phyloP scores from a whole-genome alignment of 768 basidiomycete species.

The Russula foetens region DNA sequence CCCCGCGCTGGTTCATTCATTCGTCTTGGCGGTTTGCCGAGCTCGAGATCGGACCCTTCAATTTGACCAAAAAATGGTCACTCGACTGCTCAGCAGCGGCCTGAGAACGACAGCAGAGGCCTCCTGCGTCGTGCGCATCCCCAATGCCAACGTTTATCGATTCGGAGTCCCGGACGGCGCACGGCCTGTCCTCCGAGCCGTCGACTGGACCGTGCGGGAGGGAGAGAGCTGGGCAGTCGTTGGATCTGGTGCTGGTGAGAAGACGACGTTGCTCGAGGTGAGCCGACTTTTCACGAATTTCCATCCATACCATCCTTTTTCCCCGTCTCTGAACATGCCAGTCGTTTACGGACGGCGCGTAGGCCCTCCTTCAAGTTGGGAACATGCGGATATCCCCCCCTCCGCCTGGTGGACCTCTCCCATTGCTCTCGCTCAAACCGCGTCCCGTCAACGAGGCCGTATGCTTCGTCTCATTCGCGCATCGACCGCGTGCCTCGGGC shows the following conservation, averaged over 20 bases:
- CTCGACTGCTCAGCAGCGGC: not conserved
- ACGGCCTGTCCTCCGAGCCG: conserved; percentile 41
- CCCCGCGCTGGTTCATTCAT: too few relatives aligned
- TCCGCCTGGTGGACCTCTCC: conserved; percentile 67
- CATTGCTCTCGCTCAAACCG: conserved; percentile 43
- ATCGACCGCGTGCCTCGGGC: conserved; percentile 45
- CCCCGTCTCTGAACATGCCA: not conserved
- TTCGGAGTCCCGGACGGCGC: conserved; percentile 46
- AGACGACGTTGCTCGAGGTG: conserved; percentile 59
- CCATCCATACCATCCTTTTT: not conserved
- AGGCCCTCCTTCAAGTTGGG: conserved; percentile 68
- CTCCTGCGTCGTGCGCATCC: conserved; percentile 26
- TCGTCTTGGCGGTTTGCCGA: too few relatives aligned
- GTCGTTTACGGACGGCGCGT: not conserved
- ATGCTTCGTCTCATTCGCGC: conserved; percentile 58
- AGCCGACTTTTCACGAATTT: conserved; percentile 18
- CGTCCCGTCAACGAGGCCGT: conserved; percentile 38
- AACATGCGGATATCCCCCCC: conserved; percentile 62
- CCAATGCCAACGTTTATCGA: conserved; percentile 44
- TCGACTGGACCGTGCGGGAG: conserved; percentile 53
- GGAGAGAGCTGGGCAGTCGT: conserved; percentile 73
- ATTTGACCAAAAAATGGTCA: not conserved
- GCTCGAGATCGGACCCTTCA: too few relatives aligned
- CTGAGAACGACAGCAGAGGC: not conserved
- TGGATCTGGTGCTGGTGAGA: conserved; percentile 55